Conservation (phyloP, 2,329 filamentous ascomycete genomes). For the Septoria linicola region DNA sequence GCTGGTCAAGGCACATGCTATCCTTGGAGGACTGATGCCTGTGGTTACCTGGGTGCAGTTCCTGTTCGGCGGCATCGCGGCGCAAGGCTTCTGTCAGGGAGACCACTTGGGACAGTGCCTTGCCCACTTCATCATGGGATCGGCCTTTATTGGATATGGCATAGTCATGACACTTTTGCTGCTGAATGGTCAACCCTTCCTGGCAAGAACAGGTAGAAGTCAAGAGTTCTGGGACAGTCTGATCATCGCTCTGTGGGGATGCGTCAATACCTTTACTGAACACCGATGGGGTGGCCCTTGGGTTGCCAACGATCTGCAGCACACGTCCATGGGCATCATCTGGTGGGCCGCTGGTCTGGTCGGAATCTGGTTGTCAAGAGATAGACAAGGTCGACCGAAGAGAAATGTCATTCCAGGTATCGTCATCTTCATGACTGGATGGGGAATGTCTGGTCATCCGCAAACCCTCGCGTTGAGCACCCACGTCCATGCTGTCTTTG, state of each 20-base stretch:
- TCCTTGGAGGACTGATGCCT: slow-evolving; percentile 85
- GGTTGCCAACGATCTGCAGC: slow-evolving; percentile 93
- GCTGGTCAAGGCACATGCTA: slow-evolving; percentile 70
- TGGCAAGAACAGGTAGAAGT: slow-evolving; percentile 76
- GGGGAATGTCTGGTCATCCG: slow-evolving; percentile 90
- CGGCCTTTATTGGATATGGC: slow-evolving; percentile 92
- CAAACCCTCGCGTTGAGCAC: slow-evolving; percentile 81
- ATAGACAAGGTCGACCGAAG: slow-evolving; percentile 79
- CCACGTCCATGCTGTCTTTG: slow-evolving; percentile 85
- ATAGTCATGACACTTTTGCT: slow-evolving; percentile 83
- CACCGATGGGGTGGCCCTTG: slow-evolving; percentile 88
- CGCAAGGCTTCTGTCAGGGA: slow-evolving; percentile 85
- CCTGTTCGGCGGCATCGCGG: slow-evolving; percentile 90
- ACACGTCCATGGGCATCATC: slow-evolving; percentile 98
- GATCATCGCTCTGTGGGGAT: slow-evolving; percentile 91
- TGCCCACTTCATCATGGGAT: slow-evolving; percentile 98
- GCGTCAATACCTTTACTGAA: slow-evolving; percentile 97
- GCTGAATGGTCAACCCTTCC: slow-evolving; percentile 83
- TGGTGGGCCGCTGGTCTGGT: slow-evolving; percentile 95
- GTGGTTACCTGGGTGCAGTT: slow-evolving; percentile 89
- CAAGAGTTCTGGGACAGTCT: slow-evolving; percentile 96
- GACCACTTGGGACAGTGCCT: slow-evolving; percentile 90
- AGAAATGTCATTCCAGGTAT: slow-evolving; percentile 91
- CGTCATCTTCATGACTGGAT: slow-evolving; percentile 88
- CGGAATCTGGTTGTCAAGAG: slow-evolving; percentile 87